Evolutionary conservation across 1,284 basidiomycete species (phyloP).

Genomic region (Thelephora terrestris): DNA sequence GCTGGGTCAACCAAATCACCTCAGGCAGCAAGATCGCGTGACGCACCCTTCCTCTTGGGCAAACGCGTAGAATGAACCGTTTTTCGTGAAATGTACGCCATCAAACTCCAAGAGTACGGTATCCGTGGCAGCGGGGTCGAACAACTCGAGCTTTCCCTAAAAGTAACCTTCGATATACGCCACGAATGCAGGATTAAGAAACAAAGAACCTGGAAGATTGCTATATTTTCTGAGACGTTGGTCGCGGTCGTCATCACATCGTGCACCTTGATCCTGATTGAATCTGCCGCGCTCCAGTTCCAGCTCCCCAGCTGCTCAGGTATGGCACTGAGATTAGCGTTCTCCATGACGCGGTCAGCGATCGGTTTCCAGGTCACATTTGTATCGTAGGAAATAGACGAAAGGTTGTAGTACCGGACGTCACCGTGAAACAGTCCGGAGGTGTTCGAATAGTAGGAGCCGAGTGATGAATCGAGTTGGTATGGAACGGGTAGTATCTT

Average conservation of each 20-base stretch:
- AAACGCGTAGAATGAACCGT: slow-evolving; percentile 72
- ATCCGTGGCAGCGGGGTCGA: slow-evolving; percentile 36
- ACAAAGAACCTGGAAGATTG: slow-evolving; percentile 50
- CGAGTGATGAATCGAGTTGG: slow-evolving; percentile 31
- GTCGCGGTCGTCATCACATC: slow-evolving; percentile 40
- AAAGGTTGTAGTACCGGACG: slow-evolving; percentile 53
- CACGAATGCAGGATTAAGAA: slow-evolving; percentile 1
- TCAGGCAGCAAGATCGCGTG: not conserved
- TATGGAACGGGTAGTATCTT: slow-evolving; percentile 32
- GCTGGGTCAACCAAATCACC: slow-evolving; percentile 8
- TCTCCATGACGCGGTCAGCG: slow-evolving; percentile 37
- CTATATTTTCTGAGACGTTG: slow-evolving; percentile 33
- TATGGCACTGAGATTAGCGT: slow-evolving; percentile 36
- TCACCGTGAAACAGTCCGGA: slow-evolving; percentile 68
- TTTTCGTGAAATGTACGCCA: slow-evolving; percentile 68
- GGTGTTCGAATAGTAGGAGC: slow-evolving; percentile 64
- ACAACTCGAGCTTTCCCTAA: slow-evolving; percentile 64
- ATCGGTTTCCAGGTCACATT: slow-evolving; percentile 35
- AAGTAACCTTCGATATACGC: not conserved
- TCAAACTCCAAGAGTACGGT: slow-evolving; percentile 63
- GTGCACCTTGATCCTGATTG: slow-evolving; percentile 52
- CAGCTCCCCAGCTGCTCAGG: slow-evolving; percentile 41
- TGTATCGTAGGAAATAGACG: slow-evolving; percentile 25
- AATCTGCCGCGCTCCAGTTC: slow-evolving; percentile 59
- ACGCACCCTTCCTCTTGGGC: slow-evolving; percentile 55